Evolutionary conservation across 805 yeast species (phyloP).

Genomic region (Monosporozyma yasuniensis): DNA sequence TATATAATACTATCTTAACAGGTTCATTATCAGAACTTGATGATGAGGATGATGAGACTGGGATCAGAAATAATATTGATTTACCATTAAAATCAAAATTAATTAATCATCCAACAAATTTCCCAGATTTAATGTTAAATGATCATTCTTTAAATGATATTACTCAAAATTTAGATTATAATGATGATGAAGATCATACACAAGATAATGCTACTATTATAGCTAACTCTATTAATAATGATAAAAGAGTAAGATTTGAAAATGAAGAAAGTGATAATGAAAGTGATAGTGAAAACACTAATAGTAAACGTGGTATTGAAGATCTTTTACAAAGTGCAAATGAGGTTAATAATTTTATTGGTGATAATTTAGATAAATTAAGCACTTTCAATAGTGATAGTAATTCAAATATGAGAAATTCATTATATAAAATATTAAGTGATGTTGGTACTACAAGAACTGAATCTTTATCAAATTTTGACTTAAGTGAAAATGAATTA

Average conservation of each 20-base stretch:
- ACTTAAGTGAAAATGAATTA: conserved; percentile 18
- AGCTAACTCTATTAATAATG: not conserved
- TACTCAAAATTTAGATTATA: not conserved
- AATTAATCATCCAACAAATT: conserved; percentile 9
- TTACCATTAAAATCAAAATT: conserved; percentile 20
- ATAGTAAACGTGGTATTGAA: conserved; percentile 11
- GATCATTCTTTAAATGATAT: not conserved
- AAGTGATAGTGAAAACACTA: not conserved
- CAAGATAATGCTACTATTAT: not conserved
- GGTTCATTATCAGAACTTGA: conserved; percentile 10
- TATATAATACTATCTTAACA: conserved; percentile 2
- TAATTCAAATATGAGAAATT: conserved; percentile 1
- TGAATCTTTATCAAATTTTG: conserved; percentile 26
- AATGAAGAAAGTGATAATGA: conserved; percentile 1
- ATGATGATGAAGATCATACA: not conserved
- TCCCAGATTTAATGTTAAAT: not conserved
- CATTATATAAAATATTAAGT: conserved; percentile 9
- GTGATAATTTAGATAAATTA: conserved; percentile 15
- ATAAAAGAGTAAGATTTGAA: conserved; percentile 13
- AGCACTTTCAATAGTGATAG: conserved; percentile 9
- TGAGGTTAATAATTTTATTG: conserved; percentile 13
- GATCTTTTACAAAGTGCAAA: conserved; percentile 19
- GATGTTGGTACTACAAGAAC: conserved; percentile 14
- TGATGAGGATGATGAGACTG: conserved; percentile 7
- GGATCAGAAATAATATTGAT: conserved; percentile 6